Conservation (phyloP, 2,329 filamentous ascomycete genomes). For the Venturia carpophila region DNA sequence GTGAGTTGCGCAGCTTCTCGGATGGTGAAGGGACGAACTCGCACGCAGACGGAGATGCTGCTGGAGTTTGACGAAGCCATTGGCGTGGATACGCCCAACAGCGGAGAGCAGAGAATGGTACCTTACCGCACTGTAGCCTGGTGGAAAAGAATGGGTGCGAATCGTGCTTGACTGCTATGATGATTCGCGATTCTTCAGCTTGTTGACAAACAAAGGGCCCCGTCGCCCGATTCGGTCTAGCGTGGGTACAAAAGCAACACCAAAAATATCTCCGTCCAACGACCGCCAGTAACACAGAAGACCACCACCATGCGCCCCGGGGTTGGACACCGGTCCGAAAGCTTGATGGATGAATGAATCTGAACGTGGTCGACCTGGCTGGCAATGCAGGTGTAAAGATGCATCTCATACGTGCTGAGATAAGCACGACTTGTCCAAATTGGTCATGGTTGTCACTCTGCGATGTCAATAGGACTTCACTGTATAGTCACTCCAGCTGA, state of each 20-base stretch:
- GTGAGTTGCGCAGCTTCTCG: slow-evolving; percentile 89
- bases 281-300: too few relatives aligned
- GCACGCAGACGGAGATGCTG: slow-evolving; percentile 15
- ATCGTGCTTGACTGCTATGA: not conserved
- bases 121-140: not conserved
- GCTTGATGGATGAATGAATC: not conserved
- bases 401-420: too few relatives aligned
- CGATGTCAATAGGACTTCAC: not conserved
- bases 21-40: slow-evolving; percentile 63
- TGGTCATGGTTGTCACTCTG: too few relatives aligned
- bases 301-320: too few relatives aligned
- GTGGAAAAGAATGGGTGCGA: not conserved
- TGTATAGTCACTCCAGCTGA: too few relatives aligned
- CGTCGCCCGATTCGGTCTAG: not conserved
- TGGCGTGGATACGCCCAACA: not conserved
- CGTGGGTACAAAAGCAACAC: not conserved
- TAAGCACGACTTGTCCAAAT: too few relatives aligned
- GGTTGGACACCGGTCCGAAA: too few relatives aligned
- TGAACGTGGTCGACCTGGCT: not conserved
- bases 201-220: not conserved
- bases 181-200: not conserved
- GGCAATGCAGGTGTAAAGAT: too few relatives aligned
- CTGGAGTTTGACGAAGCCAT: slow-evolving; percentile 11
- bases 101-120: not conserved
- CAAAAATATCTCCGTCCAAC: not conserved